Evolutionary conservation across 2,329 filamentous ascomycete genomes (phyloP), one percentile per base, ranked within the genome.

Genomic region (Aspergillus eucalypticola): DNA sequence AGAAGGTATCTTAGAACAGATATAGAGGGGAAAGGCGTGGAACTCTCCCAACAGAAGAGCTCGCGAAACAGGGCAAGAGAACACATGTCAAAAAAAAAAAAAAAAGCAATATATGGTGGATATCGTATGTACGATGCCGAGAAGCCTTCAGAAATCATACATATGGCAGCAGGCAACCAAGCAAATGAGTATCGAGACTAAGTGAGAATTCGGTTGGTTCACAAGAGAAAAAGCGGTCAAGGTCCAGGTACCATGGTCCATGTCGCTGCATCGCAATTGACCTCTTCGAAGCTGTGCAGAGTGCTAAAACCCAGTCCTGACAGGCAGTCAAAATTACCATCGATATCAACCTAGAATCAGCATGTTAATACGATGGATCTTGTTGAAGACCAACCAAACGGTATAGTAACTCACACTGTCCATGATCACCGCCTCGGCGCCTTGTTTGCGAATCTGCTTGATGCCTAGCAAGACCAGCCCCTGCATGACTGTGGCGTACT

Each of bases 381-480:
- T 27, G 5, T 15, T 17, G 39, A n/a, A 35, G 5, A 46, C 25
- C 13, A 32, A 25, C 10, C 6, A 29, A 54, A 35, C 10, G 53
- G 35, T 21, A 17, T 44, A 58, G 25, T 27, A 52, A 82, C 88
- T 81, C 78, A 95, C 91, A 85, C 90, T 93, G 73, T 92, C 91
- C 60, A 96, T 76, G 50, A 96, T 80, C 55, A 89, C 90, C 60
- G 87, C 87, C 64, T 85, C 84, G 54, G 89, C 88, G 62, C 90
- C 90, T 71, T 93, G 86, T 67, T 85, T 85, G 75, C 93, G 94
- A 74, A 92, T 90, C 76, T 95, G 91, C 59, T 90, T 85, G 69
- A 95, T 87, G 0, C 90, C 91, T 78, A 96, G 86, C 62, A 96
- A 77, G 13, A 91, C 89, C 64, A 96, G 77, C 0, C 91, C 91